A percentile compares a stretch with the other conserved stretches of the same genome.
Evolutionary conservation across 306 rosid species (phyloP).

Genomic region (Cicer yamashitae): DNA sequence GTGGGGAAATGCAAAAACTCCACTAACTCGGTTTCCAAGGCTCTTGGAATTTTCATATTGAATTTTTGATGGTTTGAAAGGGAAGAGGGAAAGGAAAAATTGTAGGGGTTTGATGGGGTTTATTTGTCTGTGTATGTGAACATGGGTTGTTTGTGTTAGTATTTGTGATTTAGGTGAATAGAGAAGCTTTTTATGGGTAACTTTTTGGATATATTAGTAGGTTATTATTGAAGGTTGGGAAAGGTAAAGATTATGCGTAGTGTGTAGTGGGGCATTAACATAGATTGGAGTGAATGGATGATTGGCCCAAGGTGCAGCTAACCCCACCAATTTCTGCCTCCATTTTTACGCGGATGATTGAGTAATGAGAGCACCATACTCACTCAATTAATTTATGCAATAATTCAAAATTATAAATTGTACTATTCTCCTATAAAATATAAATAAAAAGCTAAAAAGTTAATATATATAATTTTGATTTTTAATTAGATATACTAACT

Average conservation of each 20-base stretch:
- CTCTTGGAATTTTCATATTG: slow-evolving; percentile 78
- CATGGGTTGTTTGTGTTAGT: slow-evolving; percentile 47
- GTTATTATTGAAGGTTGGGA: slow-evolving; percentile 64
- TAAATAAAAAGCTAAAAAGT: no score
- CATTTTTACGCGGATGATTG: slow-evolving; percentile 46
- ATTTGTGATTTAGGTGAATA: slow-evolving; percentile 53
- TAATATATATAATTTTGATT: no score
- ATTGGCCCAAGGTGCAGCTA: slow-evolving; percentile 57
- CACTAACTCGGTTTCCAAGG: slow-evolving; percentile 95
- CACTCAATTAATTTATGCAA: background rate
- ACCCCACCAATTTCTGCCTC: slow-evolving; percentile 48
- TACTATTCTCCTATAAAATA: no score
- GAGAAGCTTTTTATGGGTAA: slow-evolving; percentile 58
- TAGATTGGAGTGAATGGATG: slow-evolving; percentile 59
- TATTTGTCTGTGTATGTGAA: slow-evolving; percentile 61
- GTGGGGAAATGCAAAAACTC: slow-evolving; percentile 86
- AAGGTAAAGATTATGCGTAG: slow-evolving; percentile 45
- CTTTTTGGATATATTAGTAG: slow-evolving; percentile 68
- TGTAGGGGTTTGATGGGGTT: slow-evolving; percentile 55
- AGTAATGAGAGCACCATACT: slow-evolving; percentile 46
- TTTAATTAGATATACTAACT: no score
- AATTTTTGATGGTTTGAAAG: slow-evolving; percentile 48
- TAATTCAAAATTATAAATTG: no score
- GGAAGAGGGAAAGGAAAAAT: slow-evolving; percentile 5
- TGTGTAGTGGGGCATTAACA: slow-evolving; percentile 69